Evolutionary conservation across 495 filamentous ascomycete genomes (phyloP).

Genomic region (Tuber microsphaerosporum): DNA sequence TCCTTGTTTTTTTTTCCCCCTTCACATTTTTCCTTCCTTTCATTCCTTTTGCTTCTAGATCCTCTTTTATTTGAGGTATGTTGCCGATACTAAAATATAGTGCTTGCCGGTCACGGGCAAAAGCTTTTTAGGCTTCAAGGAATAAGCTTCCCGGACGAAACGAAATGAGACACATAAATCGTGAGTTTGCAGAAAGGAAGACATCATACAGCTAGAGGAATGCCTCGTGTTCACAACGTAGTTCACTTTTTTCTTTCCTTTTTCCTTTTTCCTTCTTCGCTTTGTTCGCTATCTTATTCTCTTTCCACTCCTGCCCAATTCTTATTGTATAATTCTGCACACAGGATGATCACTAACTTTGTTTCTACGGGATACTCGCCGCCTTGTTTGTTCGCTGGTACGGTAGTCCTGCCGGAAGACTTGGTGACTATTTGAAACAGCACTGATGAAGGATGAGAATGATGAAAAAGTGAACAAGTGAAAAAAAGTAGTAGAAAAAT

Average conservation of each 20-base stretch:
- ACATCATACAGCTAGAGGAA: neutral
- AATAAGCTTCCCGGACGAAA: neutral
- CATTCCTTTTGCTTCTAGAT: neutral
- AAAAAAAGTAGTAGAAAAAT: neutral
- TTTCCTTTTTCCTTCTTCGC: neutral
- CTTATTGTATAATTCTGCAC: constrained; percentile 1
- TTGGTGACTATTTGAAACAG: neutral
- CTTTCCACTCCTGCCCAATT: neutral
- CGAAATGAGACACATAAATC: neutral
- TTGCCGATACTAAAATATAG: neutral
- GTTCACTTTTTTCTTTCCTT: no score
- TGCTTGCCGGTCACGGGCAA: neutral
- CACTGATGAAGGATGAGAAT: neutral
- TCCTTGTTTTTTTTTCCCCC: neutral
- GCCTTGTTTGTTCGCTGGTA: neutral
- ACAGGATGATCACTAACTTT: neutral
- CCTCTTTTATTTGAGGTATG: neutral
- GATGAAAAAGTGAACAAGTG: neutral
- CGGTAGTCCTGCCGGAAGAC: neutral
- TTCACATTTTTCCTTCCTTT: neutral
- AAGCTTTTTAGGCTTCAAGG: neutral
- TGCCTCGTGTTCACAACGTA: neutral
- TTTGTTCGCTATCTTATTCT: neutral
- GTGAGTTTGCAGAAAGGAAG: neutral
- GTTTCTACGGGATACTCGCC: neutral